phyloP scores from a whole-genome alignment of 2,329 filamentous ascomycete genomes.

The Colletotrichum musae region DNA sequence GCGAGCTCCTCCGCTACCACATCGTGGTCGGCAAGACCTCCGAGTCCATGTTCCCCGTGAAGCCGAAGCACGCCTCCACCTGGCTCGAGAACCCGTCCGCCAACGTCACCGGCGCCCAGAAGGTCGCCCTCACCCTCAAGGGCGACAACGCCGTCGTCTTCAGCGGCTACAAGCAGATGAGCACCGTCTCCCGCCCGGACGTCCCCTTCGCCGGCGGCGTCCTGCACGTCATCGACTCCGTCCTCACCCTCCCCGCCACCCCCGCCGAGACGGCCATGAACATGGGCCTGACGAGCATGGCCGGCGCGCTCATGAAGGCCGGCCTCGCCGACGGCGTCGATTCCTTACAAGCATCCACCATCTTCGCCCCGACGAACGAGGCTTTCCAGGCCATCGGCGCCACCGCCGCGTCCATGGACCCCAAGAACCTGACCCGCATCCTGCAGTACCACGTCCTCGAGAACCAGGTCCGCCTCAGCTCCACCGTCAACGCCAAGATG shows the following conservation, averaged over 20 bases:
- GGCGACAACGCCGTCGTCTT: slow-evolving; percentile 59
- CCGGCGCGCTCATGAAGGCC: slow-evolving; percentile 53
- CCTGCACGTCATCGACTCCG: slow-evolving; percentile 66
- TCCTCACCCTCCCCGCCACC: slow-evolving; percentile 62
- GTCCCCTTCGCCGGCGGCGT: slow-evolving; percentile 63
- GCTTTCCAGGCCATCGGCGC: slow-evolving; percentile 72
- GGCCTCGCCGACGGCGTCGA: slow-evolving; percentile 58
- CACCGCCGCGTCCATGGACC: slow-evolving; percentile 61
- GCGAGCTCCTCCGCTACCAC: slow-evolving; percentile 72
- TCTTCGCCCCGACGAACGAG: slow-evolving; percentile 74
- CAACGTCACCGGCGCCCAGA: slow-evolving; percentile 65
- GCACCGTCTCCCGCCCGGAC: slow-evolving; percentile 58
- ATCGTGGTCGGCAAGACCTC: slow-evolving; percentile 68
- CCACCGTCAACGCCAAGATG: slow-evolving; percentile 35
- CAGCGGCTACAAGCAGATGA: slow-evolving; percentile 48
- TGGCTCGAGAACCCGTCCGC: slow-evolving; percentile 56
- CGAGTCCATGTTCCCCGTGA: slow-evolving; percentile 45
- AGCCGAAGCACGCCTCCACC: slow-evolving; percentile 48
- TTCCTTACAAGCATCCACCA: slow-evolving; percentile 57
- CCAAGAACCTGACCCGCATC: slow-evolving; percentile 64
- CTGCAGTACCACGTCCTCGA: slow-evolving; percentile 76
- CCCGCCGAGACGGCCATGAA: slow-evolving; percentile 66
- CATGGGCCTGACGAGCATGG: slow-evolving; percentile 57
- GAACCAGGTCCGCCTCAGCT: slow-evolving; percentile 57
- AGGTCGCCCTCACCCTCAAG: slow-evolving; percentile 58